Percentiles rank a stretch among this genome's conserved stretches.
These are phyloP conservation scores for Ophiostoma tasmaniense DNA, from an alignment of 2,329 filamentous ascomycete species.

Conservation along the genomic window DNA sequence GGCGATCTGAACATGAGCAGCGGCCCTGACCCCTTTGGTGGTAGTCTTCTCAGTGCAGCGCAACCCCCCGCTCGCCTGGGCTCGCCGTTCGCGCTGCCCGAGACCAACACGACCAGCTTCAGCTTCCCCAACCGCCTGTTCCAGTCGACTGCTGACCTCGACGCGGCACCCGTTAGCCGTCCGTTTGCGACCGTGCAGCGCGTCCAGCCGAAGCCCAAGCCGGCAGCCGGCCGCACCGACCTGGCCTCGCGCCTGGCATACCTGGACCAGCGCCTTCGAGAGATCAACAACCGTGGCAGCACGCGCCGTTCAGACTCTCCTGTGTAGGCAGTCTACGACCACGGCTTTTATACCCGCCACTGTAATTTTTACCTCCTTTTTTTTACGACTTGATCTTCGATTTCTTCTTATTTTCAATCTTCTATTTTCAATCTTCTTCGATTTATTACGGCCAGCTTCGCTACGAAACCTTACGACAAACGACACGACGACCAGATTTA, in stretches of 20 bases:
- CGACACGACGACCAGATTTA: slow-evolving; percentile 18
- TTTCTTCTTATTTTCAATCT: not conserved
- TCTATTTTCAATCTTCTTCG: not conserved
- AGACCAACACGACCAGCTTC: slow-evolving; percentile 35
- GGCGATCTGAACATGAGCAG: slow-evolving; percentile 1
- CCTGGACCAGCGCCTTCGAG: slow-evolving; percentile 49
- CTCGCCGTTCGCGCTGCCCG: slow-evolving; percentile 43
- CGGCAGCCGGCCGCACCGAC: slow-evolving; percentile 33
- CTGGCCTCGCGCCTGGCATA: slow-evolving; percentile 47
- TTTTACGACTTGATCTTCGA: slow-evolving; percentile 7
- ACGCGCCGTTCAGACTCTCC: slow-evolving; percentile 42
- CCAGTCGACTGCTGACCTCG: slow-evolving; percentile 36
- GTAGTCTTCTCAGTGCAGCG: slow-evolving; percentile 24
- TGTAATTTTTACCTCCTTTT: slow-evolving; percentile 8
- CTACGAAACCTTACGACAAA: slow-evolving; percentile 20
- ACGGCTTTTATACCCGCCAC: not conserved
- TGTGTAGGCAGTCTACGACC: slow-evolving; percentile 27
- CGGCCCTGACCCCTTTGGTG: not conserved
- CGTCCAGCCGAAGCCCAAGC: slow-evolving; percentile 23
- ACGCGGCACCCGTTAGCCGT: slow-evolving; percentile 35
- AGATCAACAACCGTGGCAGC: slow-evolving; percentile 39
- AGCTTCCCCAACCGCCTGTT: slow-evolving; percentile 53
- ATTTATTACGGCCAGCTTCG: slow-evolving; percentile 13
- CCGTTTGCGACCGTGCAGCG: slow-evolving; percentile 50
- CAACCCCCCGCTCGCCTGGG: slow-evolving; percentile 36